Base-by-base conservation (phyloP, 1,284 basidiomycete species). In the Trichosporon faecale region DNA sequence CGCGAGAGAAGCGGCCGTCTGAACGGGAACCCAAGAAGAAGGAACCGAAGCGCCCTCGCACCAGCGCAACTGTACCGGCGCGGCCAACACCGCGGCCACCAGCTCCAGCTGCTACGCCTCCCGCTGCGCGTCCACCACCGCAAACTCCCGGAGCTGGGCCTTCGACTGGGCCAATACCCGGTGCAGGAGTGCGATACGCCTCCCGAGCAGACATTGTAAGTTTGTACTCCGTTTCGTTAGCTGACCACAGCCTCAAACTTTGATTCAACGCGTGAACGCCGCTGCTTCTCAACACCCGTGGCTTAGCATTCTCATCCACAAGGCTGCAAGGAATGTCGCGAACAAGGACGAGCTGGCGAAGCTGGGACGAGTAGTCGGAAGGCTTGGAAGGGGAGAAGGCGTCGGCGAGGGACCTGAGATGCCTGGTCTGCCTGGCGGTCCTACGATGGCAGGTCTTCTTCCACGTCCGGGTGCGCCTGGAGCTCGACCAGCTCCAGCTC, bases 251-350 rank as follows among this genome's bases (percentile, higher is more conserved):
- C 74, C 73, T 4, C 74, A 76, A 21, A 70, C 72, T 2, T 73
- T 82, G 25, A 82, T 82, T 40, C 78, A 79, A 61, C 72, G 78
- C 37, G 81, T 82, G 44, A 82, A 82, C 66, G 75, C 75, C 37
- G 81, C 81, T 3, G 81, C 81, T 0, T 71, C 78, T 0, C 75
- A 76, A 49, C 74, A 79, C 60, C 76, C 76, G 2, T 82, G 81
- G 81, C 73, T 82, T 0, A 79, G 79, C 0, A 71, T 78, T 4
- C 71, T 82, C 29, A 82, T 82, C 29, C 80, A 82, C 75, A 82
- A 81, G 73, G 81, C 81, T 0, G 81, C 81, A n/a, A 72, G 79
- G 25, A 78, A 75, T 64, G 74, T 74, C 5, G 81, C 81, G 2
- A 78, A 72, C 65, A 80, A 80, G 67, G 80, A 80, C 29, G 81